Evolutionary conservation across 1,139 yeast genomes (phyloP).

Genomic region (Lodderomyces parapsilosis): DNA sequence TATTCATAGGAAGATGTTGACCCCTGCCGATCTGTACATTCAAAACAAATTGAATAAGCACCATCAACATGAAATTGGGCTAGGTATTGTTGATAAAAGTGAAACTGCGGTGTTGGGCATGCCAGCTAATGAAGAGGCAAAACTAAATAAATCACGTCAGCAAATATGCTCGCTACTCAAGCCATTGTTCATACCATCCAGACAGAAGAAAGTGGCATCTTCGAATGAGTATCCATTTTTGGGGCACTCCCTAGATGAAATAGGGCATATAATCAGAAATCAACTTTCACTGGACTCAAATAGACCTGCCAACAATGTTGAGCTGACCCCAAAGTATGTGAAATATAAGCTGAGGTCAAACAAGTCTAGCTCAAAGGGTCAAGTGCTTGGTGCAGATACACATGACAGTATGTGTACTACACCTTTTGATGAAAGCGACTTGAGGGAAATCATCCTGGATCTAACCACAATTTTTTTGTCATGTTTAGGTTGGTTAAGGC

Average conservation of each 20-base stretch:
- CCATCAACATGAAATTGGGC: conserved; percentile 21
- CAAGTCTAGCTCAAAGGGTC: neutral
- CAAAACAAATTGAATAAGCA: conserved; percentile 24
- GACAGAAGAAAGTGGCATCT: conserved; percentile 13
- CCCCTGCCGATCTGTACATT: conserved; percentile 42
- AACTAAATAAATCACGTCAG: conserved; percentile 5
- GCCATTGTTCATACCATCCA: conserved; percentile 18
- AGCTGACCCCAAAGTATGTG: conserved; percentile 3
- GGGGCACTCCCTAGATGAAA: conserved; percentile 28
- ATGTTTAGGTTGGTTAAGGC: conserved; percentile 23
- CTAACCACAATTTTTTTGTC: conserved; percentile 26
- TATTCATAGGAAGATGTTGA: conserved; percentile 35
- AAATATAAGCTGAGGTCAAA: conserved; percentile 4
- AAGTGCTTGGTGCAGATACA: neutral
- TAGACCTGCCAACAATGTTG: neutral
- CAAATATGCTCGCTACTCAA: conserved; percentile 10
- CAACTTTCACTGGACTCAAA: conserved; percentile 16
- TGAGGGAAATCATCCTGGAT: conserved; percentile 35
- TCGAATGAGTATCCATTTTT: conserved; percentile 22
- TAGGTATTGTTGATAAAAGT: conserved; percentile 19
- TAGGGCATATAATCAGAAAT: conserved; percentile 27
- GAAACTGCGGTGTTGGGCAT: neutral
- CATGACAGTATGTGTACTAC: neutral
- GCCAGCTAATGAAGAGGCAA: neutral
- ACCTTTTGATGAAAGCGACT: conserved; percentile 16